These are phyloP conservation scores for Moniliophthora roreri DNA, from an alignment of 1,284 basidiomycete species.

Conservation along the genomic window DNA sequence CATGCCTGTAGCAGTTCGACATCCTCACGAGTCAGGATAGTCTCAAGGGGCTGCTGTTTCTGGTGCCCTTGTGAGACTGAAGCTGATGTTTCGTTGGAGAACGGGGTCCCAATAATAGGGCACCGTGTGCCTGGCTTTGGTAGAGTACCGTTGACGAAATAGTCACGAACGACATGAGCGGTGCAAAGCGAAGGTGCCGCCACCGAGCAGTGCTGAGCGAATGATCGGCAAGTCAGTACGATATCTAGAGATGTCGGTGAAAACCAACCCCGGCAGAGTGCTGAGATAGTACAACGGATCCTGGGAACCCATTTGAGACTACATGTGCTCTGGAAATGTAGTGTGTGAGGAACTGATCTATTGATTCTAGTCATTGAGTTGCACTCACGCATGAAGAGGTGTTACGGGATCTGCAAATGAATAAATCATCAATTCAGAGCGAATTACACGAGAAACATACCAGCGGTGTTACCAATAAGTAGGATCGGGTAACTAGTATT, in stretches of 20 bases:
- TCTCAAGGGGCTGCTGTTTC: too few species aligned
- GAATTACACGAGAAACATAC: slow-evolving; percentile 4
- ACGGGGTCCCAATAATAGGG: slow-evolving; percentile 8
- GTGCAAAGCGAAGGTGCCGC: slow-evolving; percentile 16
- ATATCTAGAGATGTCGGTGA: background rate
- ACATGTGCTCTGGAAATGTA: slow-evolving; percentile 5
- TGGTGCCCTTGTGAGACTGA: too few species aligned
- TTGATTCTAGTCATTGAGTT: background rate
- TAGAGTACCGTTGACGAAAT: slow-evolving; percentile 17
- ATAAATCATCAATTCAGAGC: background rate
- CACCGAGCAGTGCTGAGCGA: slow-evolving; percentile 15
- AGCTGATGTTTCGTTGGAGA: background rate
- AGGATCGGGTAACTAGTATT: slow-evolving; percentile 16
- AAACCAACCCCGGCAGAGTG: slow-evolving; percentile 13
- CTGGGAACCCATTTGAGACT: slow-evolving; percentile 10
- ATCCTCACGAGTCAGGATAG: too few species aligned
- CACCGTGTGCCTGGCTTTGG: slow-evolving; percentile 14
- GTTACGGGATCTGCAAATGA: slow-evolving; percentile 11
- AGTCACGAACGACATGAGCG: slow-evolving; percentile 6
- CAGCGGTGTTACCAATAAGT: slow-evolving; percentile 15
- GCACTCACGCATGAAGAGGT: slow-evolving; percentile 2
- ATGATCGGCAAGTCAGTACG: background rate
- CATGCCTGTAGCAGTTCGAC: too few species aligned
- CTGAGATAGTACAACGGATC: slow-evolving; percentile 16
- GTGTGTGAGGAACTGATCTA: background rate